phyloP scores from a whole-genome alignment of 2,329 filamentous ascomycete species.

The Sclerotinia spermophila region DNA sequence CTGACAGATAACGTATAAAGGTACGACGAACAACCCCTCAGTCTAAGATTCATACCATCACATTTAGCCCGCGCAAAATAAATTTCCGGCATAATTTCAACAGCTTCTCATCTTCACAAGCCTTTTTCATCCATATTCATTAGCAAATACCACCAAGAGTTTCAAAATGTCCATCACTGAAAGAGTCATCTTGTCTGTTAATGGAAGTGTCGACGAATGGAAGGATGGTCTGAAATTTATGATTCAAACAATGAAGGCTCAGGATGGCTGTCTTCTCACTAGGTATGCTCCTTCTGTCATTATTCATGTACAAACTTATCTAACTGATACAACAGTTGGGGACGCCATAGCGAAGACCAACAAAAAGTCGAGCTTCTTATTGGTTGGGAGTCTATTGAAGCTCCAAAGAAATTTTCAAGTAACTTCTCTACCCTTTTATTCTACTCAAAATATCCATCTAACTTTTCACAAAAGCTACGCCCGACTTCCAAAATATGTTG shows the following conservation, averaged over 20 bases:
- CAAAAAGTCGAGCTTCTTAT: constrained; percentile 34
- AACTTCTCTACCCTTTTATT: background rate
- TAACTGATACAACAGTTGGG: constrained; percentile 28
- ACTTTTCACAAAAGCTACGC: background rate
- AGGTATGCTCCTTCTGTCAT: background rate
- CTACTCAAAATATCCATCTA: background rate
- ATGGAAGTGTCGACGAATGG: constrained; percentile 33
- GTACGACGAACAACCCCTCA: too few species aligned
- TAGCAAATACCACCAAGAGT: background rate
- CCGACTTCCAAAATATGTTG: constrained; percentile 18
- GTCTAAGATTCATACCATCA: background rate
- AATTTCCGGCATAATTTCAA: background rate
- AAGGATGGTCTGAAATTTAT: constrained; percentile 33
- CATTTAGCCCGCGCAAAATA: background rate
- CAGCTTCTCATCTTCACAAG: background rate
- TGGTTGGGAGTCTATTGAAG: constrained; percentile 31
- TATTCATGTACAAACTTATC: too few species aligned
- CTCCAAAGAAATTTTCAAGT: constrained; percentile 26
- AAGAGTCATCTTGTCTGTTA: constrained; percentile 30
- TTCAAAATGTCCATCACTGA: constrained; percentile 28
- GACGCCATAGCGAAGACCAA: constrained; percentile 32
- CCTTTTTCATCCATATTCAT: background rate
- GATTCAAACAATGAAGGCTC: constrained; percentile 33
- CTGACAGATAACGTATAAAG: background rate
- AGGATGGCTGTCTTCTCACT: constrained; percentile 34